These are phyloP conservation scores for Teunomyces tritomae DNA, from an alignment of 805 yeast species.

Conservation along the genomic window DNA sequence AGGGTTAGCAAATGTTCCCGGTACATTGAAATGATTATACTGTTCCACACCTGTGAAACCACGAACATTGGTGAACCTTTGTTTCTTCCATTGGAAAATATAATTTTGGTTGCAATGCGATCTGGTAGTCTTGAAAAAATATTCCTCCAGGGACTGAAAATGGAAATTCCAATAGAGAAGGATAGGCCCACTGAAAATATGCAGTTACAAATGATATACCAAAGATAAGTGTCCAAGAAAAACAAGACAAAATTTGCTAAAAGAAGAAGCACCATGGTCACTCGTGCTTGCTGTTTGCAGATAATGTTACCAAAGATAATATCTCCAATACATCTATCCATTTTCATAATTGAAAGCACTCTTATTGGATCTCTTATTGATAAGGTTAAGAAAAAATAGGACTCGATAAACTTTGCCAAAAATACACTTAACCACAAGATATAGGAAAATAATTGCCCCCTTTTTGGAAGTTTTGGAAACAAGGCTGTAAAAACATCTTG, in stretches of 20 bases:
- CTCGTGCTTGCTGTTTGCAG: slow-evolving; percentile 28
- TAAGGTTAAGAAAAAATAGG: slow-evolving; percentile 35
- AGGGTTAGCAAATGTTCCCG: slow-evolving; percentile 40
- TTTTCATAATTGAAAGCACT: slow-evolving; percentile 24
- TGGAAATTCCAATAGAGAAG: slow-evolving; percentile 29
- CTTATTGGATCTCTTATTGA: slow-evolving; percentile 35
- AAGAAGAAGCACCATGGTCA: slow-evolving; percentile 23
- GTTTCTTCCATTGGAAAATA: slow-evolving; percentile 12
- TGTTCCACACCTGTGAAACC: slow-evolving; percentile 18
- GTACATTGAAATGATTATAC: slow-evolving; percentile 15
- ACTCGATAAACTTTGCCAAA: slow-evolving; percentile 33
- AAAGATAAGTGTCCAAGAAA: slow-evolving; percentile 38
- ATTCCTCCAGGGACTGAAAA: slow-evolving; percentile 39
- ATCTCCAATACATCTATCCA: slow-evolving; percentile 28
- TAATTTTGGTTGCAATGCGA: slow-evolving; percentile 27
- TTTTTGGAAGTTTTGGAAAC: slow-evolving; percentile 22
- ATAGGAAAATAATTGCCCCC: slow-evolving; percentile 23
- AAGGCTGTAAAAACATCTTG: slow-evolving; percentile 18
- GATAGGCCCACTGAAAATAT: slow-evolving; percentile 32
- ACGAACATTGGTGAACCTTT: slow-evolving; percentile 6
- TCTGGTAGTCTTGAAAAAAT: slow-evolving; percentile 35
- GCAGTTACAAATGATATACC: slow-evolving; percentile 39
- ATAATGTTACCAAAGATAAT: slow-evolving; percentile 18
- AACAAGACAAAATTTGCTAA: slow-evolving; percentile 31
- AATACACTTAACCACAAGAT: slow-evolving; percentile 31